These are phyloP conservation scores for Aphanomyces stellatus DNA, from an alignment of 352 stramenopile species.

Conservation along the genomic window DNA sequence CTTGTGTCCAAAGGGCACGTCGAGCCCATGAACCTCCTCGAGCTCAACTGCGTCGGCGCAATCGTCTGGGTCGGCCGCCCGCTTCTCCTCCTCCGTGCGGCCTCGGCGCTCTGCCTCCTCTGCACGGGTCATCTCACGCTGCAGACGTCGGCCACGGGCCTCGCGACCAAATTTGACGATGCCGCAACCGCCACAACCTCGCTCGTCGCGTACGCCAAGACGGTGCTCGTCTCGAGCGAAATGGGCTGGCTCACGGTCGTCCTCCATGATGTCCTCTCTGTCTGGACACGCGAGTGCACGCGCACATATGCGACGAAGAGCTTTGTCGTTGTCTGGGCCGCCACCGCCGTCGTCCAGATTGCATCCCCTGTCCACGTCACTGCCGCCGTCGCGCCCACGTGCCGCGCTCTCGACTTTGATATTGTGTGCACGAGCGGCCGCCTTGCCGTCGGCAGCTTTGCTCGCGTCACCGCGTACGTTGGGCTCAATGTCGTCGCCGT, in stretches of 20 bases:
- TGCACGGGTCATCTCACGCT: background rate
- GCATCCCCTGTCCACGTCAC: background rate
- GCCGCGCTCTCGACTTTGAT: background rate
- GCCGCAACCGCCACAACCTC: background rate
- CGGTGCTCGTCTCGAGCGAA: background rate
- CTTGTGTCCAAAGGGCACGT: background rate
- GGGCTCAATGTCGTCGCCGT: background rate
- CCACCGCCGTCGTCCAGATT: background rate
- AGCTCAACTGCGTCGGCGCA: background rate
- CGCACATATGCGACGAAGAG: background rate
- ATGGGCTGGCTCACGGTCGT: background rate
- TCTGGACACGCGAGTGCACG: background rate
- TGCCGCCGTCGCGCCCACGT: background rate
- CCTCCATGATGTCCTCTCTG: background rate
- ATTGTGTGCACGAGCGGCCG: background rate
- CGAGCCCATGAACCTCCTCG: slow-evolving; percentile 1
- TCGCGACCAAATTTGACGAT: background rate
- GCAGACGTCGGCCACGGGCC: background rate
- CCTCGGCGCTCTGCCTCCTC: background rate
- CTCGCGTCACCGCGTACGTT: background rate
- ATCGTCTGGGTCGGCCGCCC: slow-evolving; percentile 16
- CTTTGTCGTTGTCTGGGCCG: background rate
- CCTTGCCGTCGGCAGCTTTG: background rate
- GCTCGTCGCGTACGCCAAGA: background rate
- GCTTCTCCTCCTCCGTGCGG: slow-evolving; percentile 2